Evolutionary conservation across 2,329 filamentous ascomycete genomes (phyloP), one percentile per base, ranked within the genome.

Genomic region (Aspergillus sp.): DNA sequence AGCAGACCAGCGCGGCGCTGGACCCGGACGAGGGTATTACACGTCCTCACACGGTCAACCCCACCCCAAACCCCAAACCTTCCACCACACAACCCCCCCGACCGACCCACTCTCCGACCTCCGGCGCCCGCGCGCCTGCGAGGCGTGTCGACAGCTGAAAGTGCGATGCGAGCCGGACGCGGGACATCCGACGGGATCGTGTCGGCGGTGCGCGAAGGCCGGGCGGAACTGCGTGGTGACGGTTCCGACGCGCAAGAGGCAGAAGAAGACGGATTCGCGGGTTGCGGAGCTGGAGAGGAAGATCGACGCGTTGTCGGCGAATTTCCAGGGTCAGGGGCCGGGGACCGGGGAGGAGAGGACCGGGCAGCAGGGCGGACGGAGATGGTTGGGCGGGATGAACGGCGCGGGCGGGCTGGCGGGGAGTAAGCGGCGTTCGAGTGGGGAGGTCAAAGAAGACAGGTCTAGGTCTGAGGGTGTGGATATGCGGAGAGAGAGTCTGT

Each of bases 281-380:
- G 86, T 95, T 8, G 82, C 86, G 6, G 86, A 94, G 65, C 69
- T 95, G 32, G 86, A 94, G 67, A 86, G 81, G 68, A 93, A 93
- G 66, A 89, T 94, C 42, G 86, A 94, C 64, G 83, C 82, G 6
- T 57, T 94, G 53, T 93, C 84, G 5, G 83, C 85, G 5, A 86
- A 78, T 22, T 55, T 94, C 43, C 79, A 85, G 28, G 76, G 82
- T 2, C 55, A 58, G 7, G 55, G 58, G 31, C 48, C 48, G 4
- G 33, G 40, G 12, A 45, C 53, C 10, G 19, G 19, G 5, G 19
- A 10, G 19, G 19, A 22, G 19, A 22, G 19, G 19, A n/a, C n/a
- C n/a, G 19, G 19, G 10, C 10, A 10, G 19, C 19, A 5, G 10
- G 19, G 19, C 19, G 19, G 19, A 10, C 19, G 10, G 10, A 5